These are phyloP conservation scores for Phyllosticta paracitricarpa DNA, from an alignment of 2,329 filamentous ascomycete species.

Conservation along the genomic window DNA sequence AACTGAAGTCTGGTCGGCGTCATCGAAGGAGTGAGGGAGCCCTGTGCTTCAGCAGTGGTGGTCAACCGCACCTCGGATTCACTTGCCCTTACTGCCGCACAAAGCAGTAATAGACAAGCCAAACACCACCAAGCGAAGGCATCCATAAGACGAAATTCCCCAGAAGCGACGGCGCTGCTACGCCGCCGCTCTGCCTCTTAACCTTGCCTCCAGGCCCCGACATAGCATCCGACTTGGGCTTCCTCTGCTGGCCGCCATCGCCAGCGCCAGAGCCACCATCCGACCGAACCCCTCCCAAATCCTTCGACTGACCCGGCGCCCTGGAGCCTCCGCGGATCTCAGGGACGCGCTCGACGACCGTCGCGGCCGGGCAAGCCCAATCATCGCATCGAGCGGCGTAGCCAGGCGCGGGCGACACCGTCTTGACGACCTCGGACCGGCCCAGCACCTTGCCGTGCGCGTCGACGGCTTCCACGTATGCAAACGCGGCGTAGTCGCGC, in stretches of 20 bases:
- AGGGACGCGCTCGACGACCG: neutral
- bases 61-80: no score
- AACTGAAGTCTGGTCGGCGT: no score
- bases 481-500: neutral
- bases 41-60: no score
- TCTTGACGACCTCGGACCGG: constrained; percentile 1
- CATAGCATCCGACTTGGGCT: neutral
- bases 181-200: neutral
- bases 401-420: constrained; percentile 5
- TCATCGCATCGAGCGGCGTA: constrained; percentile 8
- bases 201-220: neutral
- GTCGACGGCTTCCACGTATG: constrained; percentile 3
- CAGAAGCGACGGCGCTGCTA: neutral
- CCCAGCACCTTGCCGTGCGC: neutral
- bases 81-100: neutral
- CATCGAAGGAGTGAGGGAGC: no score
- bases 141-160: neutral
- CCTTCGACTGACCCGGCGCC: neutral
- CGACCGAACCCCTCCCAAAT: neutral
- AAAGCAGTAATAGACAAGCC: neutral
- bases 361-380: constrained; percentile 5
- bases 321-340: neutral
- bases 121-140: neutral
- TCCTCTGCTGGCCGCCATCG: neutral
- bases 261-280: neutral